Percentiles rank a stretch among this genome's conserved stretches.
Conservation (phyloP, 495 filamentous ascomycete species). For the Pseudomonodictys pantanalensis region DNA sequence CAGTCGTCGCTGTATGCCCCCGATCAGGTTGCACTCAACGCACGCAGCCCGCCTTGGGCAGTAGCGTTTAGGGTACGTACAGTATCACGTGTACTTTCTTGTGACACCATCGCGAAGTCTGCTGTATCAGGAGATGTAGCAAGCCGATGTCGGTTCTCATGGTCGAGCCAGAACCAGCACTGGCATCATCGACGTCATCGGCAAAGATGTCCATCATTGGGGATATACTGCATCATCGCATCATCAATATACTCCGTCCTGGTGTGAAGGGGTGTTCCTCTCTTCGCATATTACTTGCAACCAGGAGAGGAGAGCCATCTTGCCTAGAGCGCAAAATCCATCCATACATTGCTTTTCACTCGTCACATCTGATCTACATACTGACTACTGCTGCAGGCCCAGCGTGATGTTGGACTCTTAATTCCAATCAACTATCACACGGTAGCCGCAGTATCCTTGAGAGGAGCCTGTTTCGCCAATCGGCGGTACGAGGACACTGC, state of each 20-base stretch:
- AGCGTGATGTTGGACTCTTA: slow-evolving; percentile 58
- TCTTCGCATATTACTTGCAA: too few species aligned
- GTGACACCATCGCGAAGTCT: too few species aligned
- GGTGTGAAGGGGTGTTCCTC: too few species aligned
- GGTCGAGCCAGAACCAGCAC: too few species aligned
- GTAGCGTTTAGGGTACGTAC: slow-evolving; percentile 7
- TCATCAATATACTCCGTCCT: too few species aligned
- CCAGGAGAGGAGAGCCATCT: too few species aligned
- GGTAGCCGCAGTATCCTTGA: slow-evolving; percentile 53
- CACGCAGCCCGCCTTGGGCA: slow-evolving; percentile 12
- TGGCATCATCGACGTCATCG: too few species aligned
- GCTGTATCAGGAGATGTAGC: too few species aligned
- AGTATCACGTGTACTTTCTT: neutral
- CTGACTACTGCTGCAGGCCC: slow-evolving; percentile 43
- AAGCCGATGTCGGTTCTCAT: too few species aligned
- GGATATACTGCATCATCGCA: too few species aligned
- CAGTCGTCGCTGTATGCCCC: slow-evolving; percentile 20
- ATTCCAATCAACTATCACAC: slow-evolving; percentile 63
- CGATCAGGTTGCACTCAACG: neutral
- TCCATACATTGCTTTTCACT: neutral
- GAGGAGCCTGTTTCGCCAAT: slow-evolving; percentile 57
- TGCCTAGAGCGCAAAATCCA: neutral
- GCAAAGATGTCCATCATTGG: too few species aligned
- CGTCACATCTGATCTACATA: neutral
- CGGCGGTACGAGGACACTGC: slow-evolving; percentile 48